These are phyloP conservation scores for Jamesozyma piceae DNA, from an alignment of 805 yeast species.

Conservation along the genomic window DNA sequence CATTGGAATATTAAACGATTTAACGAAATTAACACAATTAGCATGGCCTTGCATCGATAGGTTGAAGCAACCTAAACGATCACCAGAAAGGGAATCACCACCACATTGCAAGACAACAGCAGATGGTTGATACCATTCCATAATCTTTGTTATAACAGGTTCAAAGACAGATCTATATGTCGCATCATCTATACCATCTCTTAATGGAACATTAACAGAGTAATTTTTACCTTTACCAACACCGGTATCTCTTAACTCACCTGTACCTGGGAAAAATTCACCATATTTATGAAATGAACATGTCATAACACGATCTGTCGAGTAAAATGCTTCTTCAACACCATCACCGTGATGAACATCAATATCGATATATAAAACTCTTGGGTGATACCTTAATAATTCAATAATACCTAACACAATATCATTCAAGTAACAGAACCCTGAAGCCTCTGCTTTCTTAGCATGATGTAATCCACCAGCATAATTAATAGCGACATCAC, in stretches of 20 bases:
- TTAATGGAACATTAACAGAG: conserved; percentile 81
- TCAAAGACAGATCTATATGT: conserved; percentile 68
- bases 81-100: conserved; percentile 91
- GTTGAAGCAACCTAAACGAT: conserved; percentile 89
- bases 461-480: conserved; percentile 97
- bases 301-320: conserved; percentile 93
- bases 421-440: conserved; percentile 92
- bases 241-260: conserved; percentile 82
- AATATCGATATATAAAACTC: conserved; percentile 88
- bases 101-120: conserved; percentile 95
- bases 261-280: conserved; percentile 95
- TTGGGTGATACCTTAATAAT: conserved; percentile 76
- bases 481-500: conserved; percentile 93
- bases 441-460: conserved; percentile 86
- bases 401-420: conserved; percentile 84
- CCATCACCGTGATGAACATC: conserved; percentile 98
- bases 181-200: conserved; percentile 94
- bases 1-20: conserved; percentile 83
- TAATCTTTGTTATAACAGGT: conserved; percentile 81
- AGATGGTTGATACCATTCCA: conserved; percentile 85
- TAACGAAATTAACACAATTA: conserved; percentile 83
- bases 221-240: conserved; percentile 82
- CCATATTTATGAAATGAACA: conserved; percentile 94
- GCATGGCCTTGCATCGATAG: conserved; percentile 89
- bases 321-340: conserved; percentile 92